These are phyloP conservation scores for Venturia pyrina DNA, from an alignment of 2,329 filamentous ascomycete species.

Conservation along the genomic window DNA sequence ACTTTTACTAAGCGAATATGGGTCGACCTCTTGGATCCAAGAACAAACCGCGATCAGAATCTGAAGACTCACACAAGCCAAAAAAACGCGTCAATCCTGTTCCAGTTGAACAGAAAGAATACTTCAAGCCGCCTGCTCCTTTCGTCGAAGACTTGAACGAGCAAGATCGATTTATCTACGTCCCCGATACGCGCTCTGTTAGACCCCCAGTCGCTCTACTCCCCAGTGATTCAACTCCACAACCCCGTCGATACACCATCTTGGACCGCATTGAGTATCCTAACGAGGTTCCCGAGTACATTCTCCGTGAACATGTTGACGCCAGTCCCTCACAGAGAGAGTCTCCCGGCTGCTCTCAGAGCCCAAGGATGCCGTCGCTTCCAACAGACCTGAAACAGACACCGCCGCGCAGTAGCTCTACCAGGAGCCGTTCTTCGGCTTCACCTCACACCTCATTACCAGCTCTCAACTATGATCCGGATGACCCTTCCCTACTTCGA, in stretches of 20 bases:
- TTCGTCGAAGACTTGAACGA: background rate
- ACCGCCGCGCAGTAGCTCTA: background rate
- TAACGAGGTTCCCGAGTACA: slow-evolving; percentile 1
- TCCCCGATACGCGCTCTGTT: background rate
- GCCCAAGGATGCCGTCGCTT: background rate
- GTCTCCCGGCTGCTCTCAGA: background rate
- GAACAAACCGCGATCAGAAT: background rate
- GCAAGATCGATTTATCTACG: slow-evolving; percentile 4
- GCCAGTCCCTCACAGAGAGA: background rate
- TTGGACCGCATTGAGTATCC: slow-evolving; percentile 1
- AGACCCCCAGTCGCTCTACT: background rate
- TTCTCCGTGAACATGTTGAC: slow-evolving; percentile 4
- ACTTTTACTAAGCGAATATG: slow-evolving; percentile 3
- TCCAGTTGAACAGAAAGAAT: background rate
- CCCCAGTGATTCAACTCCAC: slow-evolving; percentile 1
- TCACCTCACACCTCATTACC: background rate
- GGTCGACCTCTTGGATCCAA: slow-evolving; percentile 1
- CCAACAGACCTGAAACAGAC: background rate
- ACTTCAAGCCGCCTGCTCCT: background rate
- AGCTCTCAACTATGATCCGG: background rate
- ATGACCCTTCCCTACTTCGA: slow-evolving; percentile 5
- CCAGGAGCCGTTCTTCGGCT: background rate
- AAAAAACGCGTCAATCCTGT: background rate
- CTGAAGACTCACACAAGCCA: background rate
- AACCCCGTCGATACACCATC: slow-evolving; percentile 4